Evolutionary conservation across 192 early-diverging fungal genomes (phyloP), one percentile per base, ranked within the genome.

Genomic region (Podila minutissima): DNA sequence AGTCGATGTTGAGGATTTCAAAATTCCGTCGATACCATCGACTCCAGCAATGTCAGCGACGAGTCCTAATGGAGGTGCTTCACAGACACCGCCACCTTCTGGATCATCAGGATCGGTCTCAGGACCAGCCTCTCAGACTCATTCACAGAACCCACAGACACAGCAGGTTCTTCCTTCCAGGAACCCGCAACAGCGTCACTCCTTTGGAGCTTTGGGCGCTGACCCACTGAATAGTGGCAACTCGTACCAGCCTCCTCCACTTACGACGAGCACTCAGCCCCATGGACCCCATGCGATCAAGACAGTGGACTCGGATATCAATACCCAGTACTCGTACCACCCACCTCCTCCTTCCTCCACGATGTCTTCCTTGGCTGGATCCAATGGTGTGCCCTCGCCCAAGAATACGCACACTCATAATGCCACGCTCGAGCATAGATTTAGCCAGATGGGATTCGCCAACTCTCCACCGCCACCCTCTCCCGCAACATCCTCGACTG

Each of bases 241-340:
- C 17, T 60, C 17, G 1, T 26, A 32, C 57, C 37, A 33, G 19
- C 12, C 24, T 20, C 22, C 59, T 35, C 46, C 62, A 38, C 24
- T 37, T 11, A 67, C 62, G 1, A 49, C 64, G 22, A 53, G n/a
- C 22, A 19, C 17, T 4, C 55, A 71, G 28, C 75, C 69, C 24
- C 75, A 78, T 58, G 62, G 38, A 15, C 75, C 75, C n/a, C 75
- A 78, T 58, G 57, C 75, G 5, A 38, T 71, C 32, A 78, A 71
- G 20, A 69, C 70, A 26, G 28, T 50, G 26, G 33, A 20, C 5
- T 24, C 22, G 51, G 38, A 28, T 10, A 38, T 41, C 13, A 20
- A 57, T 8, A 26, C 17, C 9, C 51, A 59, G 32, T 71, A 60
- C 24, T 65, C 75, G 2, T 78, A 78, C 37, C 69, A 78, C 5